Base-by-base conservation (phyloP, 352 stramenopile genomes). In the Peronospora tabacina region DNA sequence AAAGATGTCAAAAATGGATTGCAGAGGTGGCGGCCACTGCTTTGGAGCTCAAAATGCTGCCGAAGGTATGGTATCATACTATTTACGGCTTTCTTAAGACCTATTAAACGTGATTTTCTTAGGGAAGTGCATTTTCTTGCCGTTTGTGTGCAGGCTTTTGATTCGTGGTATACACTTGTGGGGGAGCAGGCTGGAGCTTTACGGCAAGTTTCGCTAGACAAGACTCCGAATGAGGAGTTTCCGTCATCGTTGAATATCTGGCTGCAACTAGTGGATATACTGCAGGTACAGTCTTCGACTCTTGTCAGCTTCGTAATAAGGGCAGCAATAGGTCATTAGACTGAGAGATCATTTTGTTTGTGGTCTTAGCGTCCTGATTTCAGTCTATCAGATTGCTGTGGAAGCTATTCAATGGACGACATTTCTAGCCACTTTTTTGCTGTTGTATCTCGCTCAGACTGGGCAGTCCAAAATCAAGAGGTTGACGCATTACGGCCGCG, bases 1-100 rank as follows among this genome's bases (percentile, higher is more conserved):
- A 89, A 42, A 55, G 77, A 28, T 85, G 72, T 33, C 82, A 94
- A 50, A 94, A 94, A 43, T 85, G 82, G 75, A 66, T 85, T 12
- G 54, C 61, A 1, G 82, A 94, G 39, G 55, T 90, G 5, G 80
- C 82, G 1, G 36, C 52, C 2, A 79, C 75, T 4, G 70, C 82
- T 0, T 52, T 74, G 20, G 58, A 68, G 34, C 48, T 87, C 35
- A 85, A 86, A 33, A 44, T 72, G 39, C 57, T 81, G 8, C 53
- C 68, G 2, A 86, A 79, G 19, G 48, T 59, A 28, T 36, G 30
- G 46, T 42, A 1, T 3, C n/a, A 15, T 8, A n/a, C 17, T 41
- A 7, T n/a, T 22, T 9, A 19, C 6, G 13, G 15, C 19, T 47
- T 35, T 7, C 3, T 15, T 17, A 33, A 39, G 20, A 11, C 8